Percentiles rank a stretch among this genome's conserved stretches.
Evolutionary conservation across 345 rosid species (phyloP).

Genomic region (Durio zibethinus): DNA sequence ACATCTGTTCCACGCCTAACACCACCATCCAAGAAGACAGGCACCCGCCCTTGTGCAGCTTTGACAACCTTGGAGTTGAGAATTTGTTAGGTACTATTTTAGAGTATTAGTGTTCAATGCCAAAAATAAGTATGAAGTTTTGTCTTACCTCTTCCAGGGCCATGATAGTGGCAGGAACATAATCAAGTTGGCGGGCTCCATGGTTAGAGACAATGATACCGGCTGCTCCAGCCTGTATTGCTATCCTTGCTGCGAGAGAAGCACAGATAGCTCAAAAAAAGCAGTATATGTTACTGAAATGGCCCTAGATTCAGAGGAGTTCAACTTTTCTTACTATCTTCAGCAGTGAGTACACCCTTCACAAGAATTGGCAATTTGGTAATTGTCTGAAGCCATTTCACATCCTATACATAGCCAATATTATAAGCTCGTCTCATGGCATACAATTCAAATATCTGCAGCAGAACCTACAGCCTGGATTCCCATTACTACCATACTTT

Average conservation of each 20-base stretch:
- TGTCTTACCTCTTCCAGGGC: constrained; percentile 78
- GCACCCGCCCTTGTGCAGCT: constrained; percentile 79
- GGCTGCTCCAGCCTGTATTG: constrained; percentile 72
- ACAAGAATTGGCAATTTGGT: constrained; percentile 81
- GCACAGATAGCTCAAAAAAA: not conserved
- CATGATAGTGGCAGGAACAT: constrained; percentile 70
- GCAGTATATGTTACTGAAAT: not conserved
- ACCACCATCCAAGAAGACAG: constrained; percentile 92
- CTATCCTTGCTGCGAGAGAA: constrained; percentile 57
- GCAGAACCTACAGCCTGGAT: not conserved
- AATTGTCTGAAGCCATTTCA: constrained; percentile 84
- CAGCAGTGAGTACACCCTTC: constrained; percentile 86
- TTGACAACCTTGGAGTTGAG: constrained; percentile 59
- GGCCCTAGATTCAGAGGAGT: not conserved
- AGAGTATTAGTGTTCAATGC: not conserved
- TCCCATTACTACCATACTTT: not conserved
- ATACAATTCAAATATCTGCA: not conserved
- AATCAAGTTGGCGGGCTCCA: constrained; percentile 93
- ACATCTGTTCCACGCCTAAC: constrained; percentile 95
- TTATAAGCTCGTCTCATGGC: not conserved
- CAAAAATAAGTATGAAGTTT: not conserved
- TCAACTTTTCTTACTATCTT: constrained; percentile 53
- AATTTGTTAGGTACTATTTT: not conserved
- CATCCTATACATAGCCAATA: constrained; percentile 41
- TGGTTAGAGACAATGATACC: constrained; percentile 93